Conservation (phyloP, 2,329 filamentous ascomycete genomes). For the Ascochyta viciae-villosae region DNA sequence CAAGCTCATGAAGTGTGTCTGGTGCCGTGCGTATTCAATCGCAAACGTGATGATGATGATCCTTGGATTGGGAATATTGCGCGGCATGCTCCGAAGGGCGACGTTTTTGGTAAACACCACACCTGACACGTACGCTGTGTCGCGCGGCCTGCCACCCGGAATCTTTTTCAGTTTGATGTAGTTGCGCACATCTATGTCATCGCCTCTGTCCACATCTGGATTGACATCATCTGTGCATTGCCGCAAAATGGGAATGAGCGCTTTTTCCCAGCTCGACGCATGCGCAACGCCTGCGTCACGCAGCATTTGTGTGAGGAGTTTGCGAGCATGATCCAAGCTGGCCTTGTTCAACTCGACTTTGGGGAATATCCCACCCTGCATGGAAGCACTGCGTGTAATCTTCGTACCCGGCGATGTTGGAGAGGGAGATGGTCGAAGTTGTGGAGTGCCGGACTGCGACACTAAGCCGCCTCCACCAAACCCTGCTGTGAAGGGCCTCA, state of each 20-base stretch:
- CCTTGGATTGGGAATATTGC: constrained; percentile 81
- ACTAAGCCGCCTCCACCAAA: constrained; percentile 32
- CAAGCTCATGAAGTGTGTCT: constrained; percentile 96
- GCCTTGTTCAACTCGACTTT: constrained; percentile 86
- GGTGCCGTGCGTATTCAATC: constrained; percentile 92
- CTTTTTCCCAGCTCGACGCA: constrained; percentile 82
- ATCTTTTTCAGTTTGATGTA: constrained; percentile 99
- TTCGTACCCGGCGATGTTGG: constrained; percentile 45
- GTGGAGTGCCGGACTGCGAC: constrained; percentile 31
- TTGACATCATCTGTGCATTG: constrained; percentile 94
- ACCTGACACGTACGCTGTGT: constrained; percentile 95
- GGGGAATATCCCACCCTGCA: constrained; percentile 75
- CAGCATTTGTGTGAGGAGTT: constrained; percentile 82
- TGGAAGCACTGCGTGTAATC: constrained; percentile 77
- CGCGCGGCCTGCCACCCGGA: constrained; percentile 84
- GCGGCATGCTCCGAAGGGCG: constrained; percentile 93
- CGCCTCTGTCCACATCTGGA: constrained; percentile 86
- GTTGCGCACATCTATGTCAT: constrained; percentile 96
- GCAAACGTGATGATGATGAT: constrained; percentile 94
- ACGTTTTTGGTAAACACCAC: constrained; percentile 98
- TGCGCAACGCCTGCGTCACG: constrained; percentile 77
- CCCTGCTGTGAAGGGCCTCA: constrained; percentile 58
- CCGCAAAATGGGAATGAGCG: constrained; percentile 86
- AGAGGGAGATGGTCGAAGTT: constrained; percentile 34
- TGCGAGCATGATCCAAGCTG: constrained; percentile 86